Evolutionary conservation across 2,329 filamentous ascomycete species (phyloP), one percentile per base, ranked within the genome.

Genomic region (Aspergillus nomiae): DNA sequence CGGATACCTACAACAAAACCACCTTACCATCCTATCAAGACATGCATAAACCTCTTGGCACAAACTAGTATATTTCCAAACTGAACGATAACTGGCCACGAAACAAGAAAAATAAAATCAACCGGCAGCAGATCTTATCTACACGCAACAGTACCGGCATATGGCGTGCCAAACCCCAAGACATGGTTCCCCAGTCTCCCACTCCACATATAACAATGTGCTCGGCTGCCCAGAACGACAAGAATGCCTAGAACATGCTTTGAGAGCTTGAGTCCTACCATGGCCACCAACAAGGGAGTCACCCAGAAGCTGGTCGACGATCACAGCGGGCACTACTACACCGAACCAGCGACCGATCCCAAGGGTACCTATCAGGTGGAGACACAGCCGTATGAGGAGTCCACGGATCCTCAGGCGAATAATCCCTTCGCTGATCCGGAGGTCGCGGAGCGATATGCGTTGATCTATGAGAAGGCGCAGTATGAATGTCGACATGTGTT

Each of bases 381-480:
- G n/a, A 36, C 26, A 26, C n/a, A 5, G 12, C 51, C 51, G 3
- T 38, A 38, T 55, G 51, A 38, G 14, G 51, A 55, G 51, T 14
- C n/a, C 2, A 10, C 14, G 1, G 21, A 55, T 19, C 2, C 26
- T 6, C 24, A 61, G 10, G 58, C 30, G 14, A 45, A 68, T n/a
- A 70, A 75, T 54, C 70, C 72, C 41, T 88, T 88, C 67, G 76
- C 80, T 0, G 83, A 87, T 56, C 81, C 83, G 2, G 76, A 78
- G 3, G 76, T 84, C 2, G 84, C 85, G 1, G 81, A 83, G n/a
- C 80, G 85, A 67, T 88, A 85, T 81, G 77, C 79, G 2, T 75
- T 75, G 5, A 71, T 86, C 5, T 88, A 87, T 63, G 84, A 87
- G 65, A 81, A 82, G 12, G 84, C 85, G 1, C 65, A 77, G 74